A percentile compares a stretch with the other conserved stretches of the same genome.
phyloP scores from a whole-genome alignment of 352 stramenopile genomes.

The Phytophthora hibernalis region DNA sequence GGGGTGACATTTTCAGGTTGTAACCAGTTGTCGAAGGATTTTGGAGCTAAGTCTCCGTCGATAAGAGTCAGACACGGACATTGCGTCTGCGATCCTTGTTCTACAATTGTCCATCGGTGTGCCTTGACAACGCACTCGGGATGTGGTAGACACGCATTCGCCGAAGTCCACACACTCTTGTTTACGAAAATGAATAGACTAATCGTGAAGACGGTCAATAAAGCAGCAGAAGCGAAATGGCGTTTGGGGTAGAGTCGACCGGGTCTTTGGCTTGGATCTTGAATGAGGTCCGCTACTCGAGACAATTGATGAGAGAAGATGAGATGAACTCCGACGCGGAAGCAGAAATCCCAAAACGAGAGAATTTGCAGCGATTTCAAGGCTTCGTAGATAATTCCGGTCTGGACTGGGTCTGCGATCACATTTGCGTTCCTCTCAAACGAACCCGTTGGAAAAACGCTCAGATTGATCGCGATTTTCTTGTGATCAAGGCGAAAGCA shows the following conservation, averaged over 20 bases:
- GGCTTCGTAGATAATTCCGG: conserved; percentile 22
- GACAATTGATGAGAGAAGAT: conserved; percentile 9
- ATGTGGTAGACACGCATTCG: conserved; percentile 8
- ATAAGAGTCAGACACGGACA: conserved; percentile 25
- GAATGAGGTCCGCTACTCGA: conserved; percentile 1
- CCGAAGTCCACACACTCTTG: conserved; percentile 18
- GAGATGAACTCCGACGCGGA: conserved; percentile 15
- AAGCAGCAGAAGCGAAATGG: neutral
- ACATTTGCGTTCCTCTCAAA: conserved; percentile 41
- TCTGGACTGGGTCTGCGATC: conserved; percentile 31
- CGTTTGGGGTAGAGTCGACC: conserved; percentile 17
- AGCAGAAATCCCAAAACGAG: conserved; percentile 29
- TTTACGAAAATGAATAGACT: conserved; percentile 15
- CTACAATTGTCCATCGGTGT: conserved; percentile 18
- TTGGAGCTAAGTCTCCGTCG: conserved; percentile 16
- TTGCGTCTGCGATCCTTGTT: conserved; percentile 9
- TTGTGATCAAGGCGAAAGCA: conserved; percentile 33
- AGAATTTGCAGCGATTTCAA: conserved; percentile 42
- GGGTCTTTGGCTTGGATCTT: neutral
- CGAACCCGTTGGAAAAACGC: conserved; percentile 32
- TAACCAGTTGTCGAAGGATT: conserved; percentile 12
- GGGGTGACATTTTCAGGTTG: conserved; percentile 23
- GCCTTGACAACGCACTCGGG: conserved; percentile 21
- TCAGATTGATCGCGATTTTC: conserved; percentile 39
- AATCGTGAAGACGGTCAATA: conserved; percentile 5